Base-by-base conservation (phyloP, 1,284 basidiomycete genomes). In the Sporisorium reilianum region DNA sequence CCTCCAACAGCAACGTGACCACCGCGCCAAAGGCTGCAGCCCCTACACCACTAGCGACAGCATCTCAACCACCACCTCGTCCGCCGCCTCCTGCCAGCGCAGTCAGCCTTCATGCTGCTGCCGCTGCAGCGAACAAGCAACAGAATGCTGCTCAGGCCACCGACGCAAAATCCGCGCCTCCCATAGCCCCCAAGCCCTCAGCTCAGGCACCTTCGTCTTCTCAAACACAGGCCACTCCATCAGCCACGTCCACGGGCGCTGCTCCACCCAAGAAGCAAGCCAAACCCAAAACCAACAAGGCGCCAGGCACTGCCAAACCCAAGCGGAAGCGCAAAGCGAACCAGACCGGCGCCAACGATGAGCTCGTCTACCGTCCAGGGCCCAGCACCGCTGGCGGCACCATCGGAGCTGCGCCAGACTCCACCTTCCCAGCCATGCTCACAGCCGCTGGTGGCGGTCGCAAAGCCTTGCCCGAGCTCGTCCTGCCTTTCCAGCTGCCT, bases 381-480 rank as follows among this genome's bases (percentile, higher is more conserved):
- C 56, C 70, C 4, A 74, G 75, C 70, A 77, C 75, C 11, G 70
- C 68, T 5, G 79, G 79, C 5, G 79, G 79, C 7, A 75, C 66
- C n/a, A 80, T 80, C 32, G 79, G 79, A 28, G 62, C 70, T 2
- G 61, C 57, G 25, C 60, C 72, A 4, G 73, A 75, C 26, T 40
- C 61, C n/a, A 58, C 61, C 42, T 42, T 71, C 2, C 60, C 68
- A 18, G 64, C 64, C 57, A 52, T 67, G 68, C 56, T 80, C 8
- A 56, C 69, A 5, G 78, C 78, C 12, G 80, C 72, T 23, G 80
- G 80, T 20, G 80, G 78, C 2, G 65, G 45, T 10, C 73, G 80
- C 34, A 78, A 77, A 23, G 74, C 71, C 12, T 32, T 78, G 30
- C 78, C 78, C 7, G 80, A 81, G 55, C 70, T 75, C 2, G 80